Conservation (phyloP, 2,329 filamentous ascomycete genomes). For the Penicillium vulpinum region DNA sequence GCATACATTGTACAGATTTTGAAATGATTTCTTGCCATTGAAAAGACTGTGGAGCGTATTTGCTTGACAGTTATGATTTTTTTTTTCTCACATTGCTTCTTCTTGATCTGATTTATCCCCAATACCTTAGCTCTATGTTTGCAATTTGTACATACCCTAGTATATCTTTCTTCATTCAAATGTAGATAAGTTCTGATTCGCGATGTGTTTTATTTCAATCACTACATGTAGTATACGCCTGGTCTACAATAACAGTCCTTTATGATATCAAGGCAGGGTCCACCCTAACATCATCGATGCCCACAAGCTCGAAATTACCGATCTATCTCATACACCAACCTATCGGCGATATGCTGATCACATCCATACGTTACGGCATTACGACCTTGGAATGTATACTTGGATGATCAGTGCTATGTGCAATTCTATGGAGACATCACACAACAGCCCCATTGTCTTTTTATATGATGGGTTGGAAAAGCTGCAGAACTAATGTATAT, state of each 20-base stretch:
- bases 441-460: not conserved
- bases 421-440: conserved; percentile 24
- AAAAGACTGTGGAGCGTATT: not conserved
- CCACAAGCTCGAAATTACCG: conserved; percentile 1
- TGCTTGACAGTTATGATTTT: not conserved
- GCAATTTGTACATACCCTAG: not conserved
- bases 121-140: conserved; percentile 1
- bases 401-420: conserved; percentile 13
- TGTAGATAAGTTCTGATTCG: not conserved
- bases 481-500: conserved; percentile 1
- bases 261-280: no score
- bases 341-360: not conserved
- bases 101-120: not conserved
- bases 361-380: not conserved
- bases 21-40: not conserved
- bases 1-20: not conserved
- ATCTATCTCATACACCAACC: not conserved
- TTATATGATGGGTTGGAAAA: not conserved
- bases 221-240: no score
- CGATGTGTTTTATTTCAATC: not conserved
- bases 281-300: not conserved
- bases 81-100: not conserved
- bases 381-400: no score
- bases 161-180: not conserved
- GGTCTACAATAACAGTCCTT: no score